Evolutionary conservation across 2,329 filamentous ascomycete genomes (phyloP).

Genomic region (Podosphaera leucotricha): DNA sequence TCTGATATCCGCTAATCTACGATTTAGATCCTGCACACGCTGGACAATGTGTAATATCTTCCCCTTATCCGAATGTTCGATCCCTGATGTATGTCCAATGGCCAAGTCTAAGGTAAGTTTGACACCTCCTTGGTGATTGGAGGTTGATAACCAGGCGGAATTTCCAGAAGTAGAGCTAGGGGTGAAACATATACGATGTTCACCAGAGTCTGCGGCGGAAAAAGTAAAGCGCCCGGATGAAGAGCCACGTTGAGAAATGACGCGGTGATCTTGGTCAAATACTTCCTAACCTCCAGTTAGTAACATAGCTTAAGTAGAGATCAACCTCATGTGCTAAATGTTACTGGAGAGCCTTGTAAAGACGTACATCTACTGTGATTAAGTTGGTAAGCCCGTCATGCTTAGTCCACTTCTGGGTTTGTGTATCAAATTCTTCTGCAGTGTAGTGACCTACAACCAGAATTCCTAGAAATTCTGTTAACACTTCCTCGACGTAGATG

Average conservation of each 20-base stretch:
- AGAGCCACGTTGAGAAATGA: conserved; percentile 65
- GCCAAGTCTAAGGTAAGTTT: conserved; percentile 72
- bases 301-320: too few relatives aligned
- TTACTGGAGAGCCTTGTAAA: not conserved
- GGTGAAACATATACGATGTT: conserved; percentile 88
- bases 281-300: conserved; percentile 34
- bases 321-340: not conserved
- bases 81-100: conserved; percentile 82
- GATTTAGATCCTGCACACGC: conserved; percentile 75
- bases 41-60: conserved; percentile 79
- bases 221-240: conserved; percentile 77
- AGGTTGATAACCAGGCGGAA: conserved; percentile 46
- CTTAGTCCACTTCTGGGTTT: conserved; percentile 40
- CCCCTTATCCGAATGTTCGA: conserved; percentile 79
- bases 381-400: conserved; percentile 60
- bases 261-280: conserved; percentile 94
- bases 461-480: conserved; percentile 23
- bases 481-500: not conserved
- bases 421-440: conserved; percentile 62
- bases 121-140: conserved; percentile 48
- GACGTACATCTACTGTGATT: conserved; percentile 64
- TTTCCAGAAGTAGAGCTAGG: conserved; percentile 50
- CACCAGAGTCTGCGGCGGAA: conserved; percentile 77
- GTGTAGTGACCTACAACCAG: conserved; percentile 83
- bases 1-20: conserved; percentile 64